Evolutionary conservation across 2,329 filamentous ascomycete genomes (phyloP), one percentile per base, ranked within the genome.

Genomic region (Arthroderma sp.): DNA sequence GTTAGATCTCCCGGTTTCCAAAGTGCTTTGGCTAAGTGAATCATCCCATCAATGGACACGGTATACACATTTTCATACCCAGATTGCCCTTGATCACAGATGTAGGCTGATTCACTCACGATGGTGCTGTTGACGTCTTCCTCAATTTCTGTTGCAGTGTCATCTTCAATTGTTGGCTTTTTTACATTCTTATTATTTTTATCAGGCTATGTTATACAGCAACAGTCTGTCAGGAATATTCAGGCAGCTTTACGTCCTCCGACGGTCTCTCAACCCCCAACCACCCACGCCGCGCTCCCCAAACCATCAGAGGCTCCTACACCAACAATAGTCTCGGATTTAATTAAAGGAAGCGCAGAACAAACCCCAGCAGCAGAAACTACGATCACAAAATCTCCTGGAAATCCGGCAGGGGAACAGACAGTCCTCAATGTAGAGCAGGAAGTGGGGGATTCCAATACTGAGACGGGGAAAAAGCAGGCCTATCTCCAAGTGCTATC

Each of bases 171-270:
- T 27, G 83, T 94, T 48, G 68, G 85, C 51, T 61, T 84, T 28
- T 94, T 86, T 64, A 94, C 87, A 3, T 63, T 80, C 33, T 76
- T 87, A 4, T 78, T 95, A 28, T 95, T 95, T 62, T 71, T 94
- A 30, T 86, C 84, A 42, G 88, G 88, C 56, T 94, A 93, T 62
- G 75, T 80, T 3, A 74, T 94, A 43, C 88, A 95, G 58, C 88
- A 95, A 63, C 78, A 86, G 55, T 91, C 86, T 0, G 77, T 94
- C 4, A 76, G 75, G 50, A 81, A 82, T 54, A 73, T 95, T 30
- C 83, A 89, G 55, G 49, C 47, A 4, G 49, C 40, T 10, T 30
- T 49, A 10, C 46, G 42, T 8, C 44, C 40, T 29, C 40, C 44
- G 8, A n/a, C 40, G 15, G 8, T 31, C 6, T 29, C 10, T 27